These are phyloP conservation scores for Rhododendron simsii DNA, from an alignment of 148 eudicot species.

Conservation along the genomic window DNA sequence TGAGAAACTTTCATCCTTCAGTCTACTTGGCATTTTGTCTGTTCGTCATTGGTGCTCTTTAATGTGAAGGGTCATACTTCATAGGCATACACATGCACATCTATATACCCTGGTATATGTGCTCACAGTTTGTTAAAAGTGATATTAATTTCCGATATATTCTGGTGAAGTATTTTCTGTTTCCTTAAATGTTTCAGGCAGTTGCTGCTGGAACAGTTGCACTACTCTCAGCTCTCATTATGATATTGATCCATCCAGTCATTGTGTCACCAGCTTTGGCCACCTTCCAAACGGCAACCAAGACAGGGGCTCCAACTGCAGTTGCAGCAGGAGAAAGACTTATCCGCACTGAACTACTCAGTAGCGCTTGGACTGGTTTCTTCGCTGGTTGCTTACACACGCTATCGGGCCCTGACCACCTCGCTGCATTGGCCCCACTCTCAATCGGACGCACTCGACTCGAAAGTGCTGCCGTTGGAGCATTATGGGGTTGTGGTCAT, in stretches of 20 bases:
- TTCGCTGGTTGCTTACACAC: conserved; percentile 98
- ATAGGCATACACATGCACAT: not conserved
- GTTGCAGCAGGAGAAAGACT: conserved; percentile 36
- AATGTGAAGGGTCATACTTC: not conserved
- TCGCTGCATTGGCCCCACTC: conserved; percentile 95
- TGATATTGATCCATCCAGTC: conserved; percentile 45
- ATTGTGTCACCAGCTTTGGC: conserved; percentile 80
- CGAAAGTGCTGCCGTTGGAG: conserved; percentile 97
- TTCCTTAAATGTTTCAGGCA: conserved; percentile 39
- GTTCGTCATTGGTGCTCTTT: not conserved
- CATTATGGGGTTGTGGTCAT: conserved; percentile 99
- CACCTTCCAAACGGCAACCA: conserved; percentile 47
- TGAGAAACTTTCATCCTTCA: not conserved
- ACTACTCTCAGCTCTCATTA: conserved; percentile 46
- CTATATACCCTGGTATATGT: not conserved
- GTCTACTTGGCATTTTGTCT: not conserved
- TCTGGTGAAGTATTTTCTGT: not conserved
- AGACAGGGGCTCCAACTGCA: conserved; percentile 34
- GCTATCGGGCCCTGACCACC: conserved; percentile 92
- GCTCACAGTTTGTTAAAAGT: not conserved
- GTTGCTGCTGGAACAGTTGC: conserved; percentile 46
- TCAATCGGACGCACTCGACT: conserved; percentile 79
- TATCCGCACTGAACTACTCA: conserved; percentile 60
- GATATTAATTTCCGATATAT: not conserved
- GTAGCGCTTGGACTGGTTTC: conserved; percentile 96